Evolutionary conservation across 805 yeast species (phyloP), one percentile per base, ranked within the genome.

Genomic region (Myxozyma udenii): DNA sequence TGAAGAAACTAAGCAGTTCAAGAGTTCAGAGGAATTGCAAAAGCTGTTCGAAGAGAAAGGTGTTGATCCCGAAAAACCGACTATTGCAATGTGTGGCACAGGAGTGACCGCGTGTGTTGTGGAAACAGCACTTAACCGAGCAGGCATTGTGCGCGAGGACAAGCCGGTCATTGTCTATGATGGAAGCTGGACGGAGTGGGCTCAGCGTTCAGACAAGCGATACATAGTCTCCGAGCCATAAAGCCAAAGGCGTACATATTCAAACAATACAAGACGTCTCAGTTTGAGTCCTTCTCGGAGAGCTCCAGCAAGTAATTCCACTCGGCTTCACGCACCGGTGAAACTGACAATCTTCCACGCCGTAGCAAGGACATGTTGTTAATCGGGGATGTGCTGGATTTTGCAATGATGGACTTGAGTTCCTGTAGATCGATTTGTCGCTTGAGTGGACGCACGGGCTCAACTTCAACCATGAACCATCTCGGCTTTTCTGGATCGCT

Each of bases 91-190:
- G 87, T 93, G 98, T 66, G 98, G 98, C 25, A 84, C 97, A 0
- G 98, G 98, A 41, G 97, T 93, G 44, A 84, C 97, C 9, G 98
- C 97, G 0, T 87, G 91, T 57, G 81, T 93, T 37, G 76, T 91
- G 41, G 84, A 86, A 68, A 72, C 84, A 6, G 98, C 95, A 1
- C 66, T 85, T 38, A 82, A 80, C 50, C 63, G 71, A n/a, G 74
- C 78, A 9, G 64, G 64, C 3, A n/a, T 58, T 22, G 46, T 9
- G 32, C 45, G 62, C 3, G 81, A 80, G 0, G 70, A 73, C 26
- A 67, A 71, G 37, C 67, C 66, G 3, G 71, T 83, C 12, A 75
- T 76, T 36, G 77, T 85, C 21, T 85, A 85, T 62, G 98, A 93
- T 63, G 98, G 75, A 54, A 61, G 68, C 57, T 61, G 81, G 79